Conservation (phyloP, 257 asterid species). For the Catharanthus roseus region DNA sequence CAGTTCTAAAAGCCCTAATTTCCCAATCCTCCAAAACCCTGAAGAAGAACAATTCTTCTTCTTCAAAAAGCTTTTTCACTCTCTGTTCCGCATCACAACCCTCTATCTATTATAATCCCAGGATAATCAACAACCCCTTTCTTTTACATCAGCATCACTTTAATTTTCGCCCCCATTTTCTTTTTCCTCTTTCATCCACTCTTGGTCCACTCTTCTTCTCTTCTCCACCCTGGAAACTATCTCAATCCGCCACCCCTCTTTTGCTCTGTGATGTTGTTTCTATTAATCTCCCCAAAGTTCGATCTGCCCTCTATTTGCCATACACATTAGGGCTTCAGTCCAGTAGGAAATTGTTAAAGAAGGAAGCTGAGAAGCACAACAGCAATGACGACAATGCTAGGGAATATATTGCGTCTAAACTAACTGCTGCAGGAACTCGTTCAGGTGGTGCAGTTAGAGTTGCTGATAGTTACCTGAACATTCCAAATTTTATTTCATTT, state of each 20-base stretch:
- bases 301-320: constrained; percentile 16
- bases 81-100: constrained; percentile 25
- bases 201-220: constrained; percentile 66
- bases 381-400: constrained; percentile 10
- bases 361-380: neutral
- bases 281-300: constrained; percentile 17
- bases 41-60: constrained; percentile 8
- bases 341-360: constrained; percentile 14
- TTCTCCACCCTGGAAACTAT: constrained; percentile 85
- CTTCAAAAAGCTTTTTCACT: constrained; percentile 40
- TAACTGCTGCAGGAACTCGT: constrained; percentile 20
- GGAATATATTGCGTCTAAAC: constrained; percentile 20
- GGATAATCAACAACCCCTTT: constrained; percentile 24
- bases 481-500: constrained; percentile 76
- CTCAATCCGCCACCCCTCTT: constrained; percentile 83
- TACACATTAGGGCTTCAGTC: constrained; percentile 26
- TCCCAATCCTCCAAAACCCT: constrained; percentile 37
- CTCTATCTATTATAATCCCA: constrained; percentile 17
- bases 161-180: constrained; percentile 46
- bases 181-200: constrained; percentile 31
- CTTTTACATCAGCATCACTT: constrained; percentile 31
- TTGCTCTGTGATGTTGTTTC: constrained; percentile 60
- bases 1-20: constrained; percentile 50
- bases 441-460: constrained; percentile 29
- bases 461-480: constrained; percentile 50